Conservation (phyloP, 1,284 basidiomycete genomes). For the Heliocybe sulcata region DNA sequence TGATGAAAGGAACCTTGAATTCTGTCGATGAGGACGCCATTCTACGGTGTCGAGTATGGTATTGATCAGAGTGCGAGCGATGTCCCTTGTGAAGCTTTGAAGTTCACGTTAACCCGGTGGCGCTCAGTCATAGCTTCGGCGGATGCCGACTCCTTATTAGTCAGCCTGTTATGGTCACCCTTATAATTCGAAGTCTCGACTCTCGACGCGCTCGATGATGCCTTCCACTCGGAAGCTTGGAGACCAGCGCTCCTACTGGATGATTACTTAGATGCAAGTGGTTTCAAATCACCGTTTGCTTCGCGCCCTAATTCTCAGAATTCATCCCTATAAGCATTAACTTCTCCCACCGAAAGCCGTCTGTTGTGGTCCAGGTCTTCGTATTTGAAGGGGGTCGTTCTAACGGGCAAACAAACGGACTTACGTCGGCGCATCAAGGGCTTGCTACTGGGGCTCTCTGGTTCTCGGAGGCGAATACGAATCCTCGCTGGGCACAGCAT, state of each 20-base stretch:
- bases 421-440: not conserved
- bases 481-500: not conserved
- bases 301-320: not conserved
- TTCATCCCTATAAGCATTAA: not conserved
- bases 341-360: not conserved
- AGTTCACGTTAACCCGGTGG: too few relatives aligned
- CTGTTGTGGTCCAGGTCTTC: not conserved
- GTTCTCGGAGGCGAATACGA: not conserved
- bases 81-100: not conserved
- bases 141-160: too few relatives aligned
- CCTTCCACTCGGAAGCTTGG: too few relatives aligned
- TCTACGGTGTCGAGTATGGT: too few relatives aligned
- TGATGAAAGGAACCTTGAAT: slow-evolving; percentile 70
- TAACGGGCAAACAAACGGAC: not conserved
- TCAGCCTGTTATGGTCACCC: too few relatives aligned
- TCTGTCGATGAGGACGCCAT: slow-evolving; percentile 1
- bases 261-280: not conserved
- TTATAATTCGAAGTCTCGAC: too few relatives aligned
- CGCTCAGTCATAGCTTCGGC: too few relatives aligned
- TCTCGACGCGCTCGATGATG: too few relatives aligned
- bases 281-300: not conserved
- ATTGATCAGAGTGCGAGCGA: not conserved
- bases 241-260: not conserved
- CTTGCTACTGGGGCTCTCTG: not conserved
- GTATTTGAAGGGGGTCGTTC: not conserved